Base-by-base conservation (phyloP, 805 yeast species). In the Cephaloascus fragrans region DNA sequence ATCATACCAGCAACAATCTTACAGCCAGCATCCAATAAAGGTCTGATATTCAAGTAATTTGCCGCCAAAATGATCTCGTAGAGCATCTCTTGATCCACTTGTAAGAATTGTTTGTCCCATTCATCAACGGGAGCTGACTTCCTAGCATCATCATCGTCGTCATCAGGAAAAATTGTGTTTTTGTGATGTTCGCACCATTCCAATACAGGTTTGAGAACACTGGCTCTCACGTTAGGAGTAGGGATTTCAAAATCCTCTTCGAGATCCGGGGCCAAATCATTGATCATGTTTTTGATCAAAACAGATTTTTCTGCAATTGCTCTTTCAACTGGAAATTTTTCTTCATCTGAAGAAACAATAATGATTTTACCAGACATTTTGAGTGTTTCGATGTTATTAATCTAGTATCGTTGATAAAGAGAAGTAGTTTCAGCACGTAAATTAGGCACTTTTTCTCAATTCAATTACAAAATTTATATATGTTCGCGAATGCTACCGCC, bases 121-220 rank as follows among this genome's bases (percentile, higher is more conserved):
- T 88, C 88, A 44, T 83, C 90, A 38, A 90, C 87, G 3, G 95
- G 96, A 2, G 88, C 87, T n/a, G 90, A 73, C 55, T 84, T 85
- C 57, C 83, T 78, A 18, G 85, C 75, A 48, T 86, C 95, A 39
- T 83, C 89, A 46, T 86, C 96, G 39, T 81, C 89, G 37, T 73
- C 78, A 45, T 80, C 87, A 16, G 85, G 84, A 60, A 80, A 80
- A 16, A 68, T 69, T 8, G 83, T 74, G 55, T 85, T 88, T 58
- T 81, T 83, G 67, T 90, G 96, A 58, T 90, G 93, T 53, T 85
- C 94, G 52, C 96, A 88, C 94, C 96, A 90, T 56, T 90, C 96
- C 39, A 90, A 69, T n/a, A 90, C 90, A 56, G 88, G 87, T 57
- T 83, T 77, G 62, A 90, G 70, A 17, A 90, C 95, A 15, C 83